Base-by-base conservation (phyloP, 2,329 filamentous ascomycete species). In the Chrysoporthe puriensis region DNA sequence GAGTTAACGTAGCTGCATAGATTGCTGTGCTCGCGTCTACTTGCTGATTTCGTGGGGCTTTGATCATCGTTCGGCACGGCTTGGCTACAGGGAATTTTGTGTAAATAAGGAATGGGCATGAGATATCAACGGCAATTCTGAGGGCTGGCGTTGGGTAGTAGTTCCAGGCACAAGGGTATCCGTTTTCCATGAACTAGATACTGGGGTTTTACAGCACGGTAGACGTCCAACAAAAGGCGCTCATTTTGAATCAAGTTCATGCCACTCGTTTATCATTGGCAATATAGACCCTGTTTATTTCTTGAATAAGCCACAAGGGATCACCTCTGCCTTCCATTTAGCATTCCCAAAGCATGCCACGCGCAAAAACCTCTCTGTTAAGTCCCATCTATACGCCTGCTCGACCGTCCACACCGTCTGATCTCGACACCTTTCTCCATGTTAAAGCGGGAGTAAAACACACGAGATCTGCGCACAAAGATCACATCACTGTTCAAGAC, bases 1-100 rank as follows among this genome's bases (percentile, higher is more conserved):
- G 71, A 26, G 73, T 74, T 46, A 60, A 57, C 26, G 44, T 52
- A 34, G 57, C 65, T 14, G 65, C 62, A 44, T 67, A 63, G 59
- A 57, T 36, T 36, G n/a, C 43, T 43, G 40, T 21, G 26, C 26
- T 21, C 57, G 44, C 52, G 6, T 66, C 40, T 26, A 18, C 43
- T 14, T 6, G 26, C n/a, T 57, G 52, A n/a, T 26, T 44, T 16
- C n/a, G 60, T 4, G 44, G 8, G 46, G 36, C 16, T 26, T 36
- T 18, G 14, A 48, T 62, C 43, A 46, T 21, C 11, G 16, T 6
- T 46, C 4, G 36, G 42, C 57, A 60, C 11, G 11, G 9, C 36
- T 44, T 21, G 40, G 40, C 14, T 32, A n/a, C 36, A 60, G 57
- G 40, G n/a, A 44, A 14, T 18, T 9, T 43, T n/a, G 13, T 42